phyloP scores from a whole-genome alignment of 129 eudicot genomes.

The Smallanthus sonchifolius region DNA sequence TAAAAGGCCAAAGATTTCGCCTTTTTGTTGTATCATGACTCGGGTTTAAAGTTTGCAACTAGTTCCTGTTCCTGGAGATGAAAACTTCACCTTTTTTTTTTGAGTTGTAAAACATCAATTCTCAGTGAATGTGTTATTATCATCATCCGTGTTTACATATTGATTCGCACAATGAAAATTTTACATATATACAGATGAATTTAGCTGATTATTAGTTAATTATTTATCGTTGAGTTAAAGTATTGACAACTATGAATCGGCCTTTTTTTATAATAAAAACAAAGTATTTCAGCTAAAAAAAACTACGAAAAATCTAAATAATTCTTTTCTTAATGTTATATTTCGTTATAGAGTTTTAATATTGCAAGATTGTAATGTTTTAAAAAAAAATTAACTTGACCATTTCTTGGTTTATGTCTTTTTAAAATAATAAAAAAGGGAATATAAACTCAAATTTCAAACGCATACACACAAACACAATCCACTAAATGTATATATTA shows the following conservation, averaged over 20 bases:
- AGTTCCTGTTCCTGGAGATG: slow-evolving; percentile 22
- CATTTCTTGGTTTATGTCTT: too few relatives aligned
- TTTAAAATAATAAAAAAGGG: background rate
- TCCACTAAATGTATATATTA: background rate
- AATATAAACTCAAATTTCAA: background rate
- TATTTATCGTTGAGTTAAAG: too few relatives aligned
- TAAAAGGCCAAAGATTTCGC: slow-evolving; percentile 18
- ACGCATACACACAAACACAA: background rate
- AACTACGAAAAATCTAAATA: too few relatives aligned
- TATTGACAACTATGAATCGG: too few relatives aligned
- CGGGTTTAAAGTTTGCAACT: slow-evolving; percentile 20
- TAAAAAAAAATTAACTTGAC: too few relatives aligned
- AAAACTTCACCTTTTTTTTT: background rate
- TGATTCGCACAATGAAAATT: too few relatives aligned
- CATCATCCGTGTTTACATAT: background rate
- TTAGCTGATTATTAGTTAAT: background rate
- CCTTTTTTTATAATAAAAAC: too few relatives aligned
- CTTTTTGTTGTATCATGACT: slow-evolving; percentile 25
- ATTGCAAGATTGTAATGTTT: too few relatives aligned
- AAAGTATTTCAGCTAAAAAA: too few relatives aligned
- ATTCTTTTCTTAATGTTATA: too few relatives aligned
- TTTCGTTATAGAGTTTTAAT: too few relatives aligned
- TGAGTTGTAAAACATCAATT: slow-evolving; percentile 26
- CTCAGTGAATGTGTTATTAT: slow-evolving; percentile 23
- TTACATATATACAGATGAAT: too few relatives aligned